Percentiles rank a stretch among this genome's conserved stretches.
These are phyloP conservation scores for Phascolomyces articulosus DNA, from an alignment of 371 early-diverging fungal species.

Conservation along the genomic window DNA sequence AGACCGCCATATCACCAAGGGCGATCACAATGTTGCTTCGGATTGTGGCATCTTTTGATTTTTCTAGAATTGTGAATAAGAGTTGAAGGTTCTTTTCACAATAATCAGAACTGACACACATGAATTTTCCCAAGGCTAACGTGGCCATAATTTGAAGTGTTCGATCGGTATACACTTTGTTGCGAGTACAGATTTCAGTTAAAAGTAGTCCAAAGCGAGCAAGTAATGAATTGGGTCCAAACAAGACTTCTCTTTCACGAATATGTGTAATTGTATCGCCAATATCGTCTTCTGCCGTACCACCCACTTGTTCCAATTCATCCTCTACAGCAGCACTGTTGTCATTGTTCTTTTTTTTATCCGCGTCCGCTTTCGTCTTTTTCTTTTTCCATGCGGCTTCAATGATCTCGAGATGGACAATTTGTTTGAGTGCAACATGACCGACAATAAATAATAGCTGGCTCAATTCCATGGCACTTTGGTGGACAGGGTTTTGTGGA, in stretches of 20 bases:
- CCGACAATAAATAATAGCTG: constrained; percentile 92
- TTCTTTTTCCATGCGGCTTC: constrained; percentile 89
- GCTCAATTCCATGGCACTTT: constrained; percentile 73
- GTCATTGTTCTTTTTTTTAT: constrained; percentile 23
- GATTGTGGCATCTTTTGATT: constrained; percentile 76
- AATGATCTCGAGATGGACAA: constrained; percentile 90
- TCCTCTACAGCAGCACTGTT: constrained; percentile 49
- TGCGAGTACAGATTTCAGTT: constrained; percentile 79
- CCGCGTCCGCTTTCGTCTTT: constrained; percentile 30
- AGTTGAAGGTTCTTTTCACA: constrained; percentile 93
- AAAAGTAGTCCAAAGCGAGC: constrained; percentile 83
- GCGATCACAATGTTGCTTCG: constrained; percentile 92
- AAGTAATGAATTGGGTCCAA: constrained; percentile 76
- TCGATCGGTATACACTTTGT: constrained; percentile 77
- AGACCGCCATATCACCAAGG: constrained; percentile 95
- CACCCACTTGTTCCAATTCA: constrained; percentile 90
- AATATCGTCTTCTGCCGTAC: constrained; percentile 94
- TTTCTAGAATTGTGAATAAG: constrained; percentile 87
- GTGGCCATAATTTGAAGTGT: constrained; percentile 84
- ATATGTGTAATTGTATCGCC: constrained; percentile 83
- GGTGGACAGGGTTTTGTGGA: constrained; percentile 36
- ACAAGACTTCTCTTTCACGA: constrained; percentile 90
- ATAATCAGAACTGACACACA: constrained; percentile 93
- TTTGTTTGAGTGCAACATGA: constrained; percentile 93
- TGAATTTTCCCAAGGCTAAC: constrained; percentile 89